Percentiles rank a stretch among this genome's conserved stretches.
Evolutionary conservation across 2,329 filamentous ascomycete species (phyloP).

Genomic region (Apiospora pterosperma): DNA sequence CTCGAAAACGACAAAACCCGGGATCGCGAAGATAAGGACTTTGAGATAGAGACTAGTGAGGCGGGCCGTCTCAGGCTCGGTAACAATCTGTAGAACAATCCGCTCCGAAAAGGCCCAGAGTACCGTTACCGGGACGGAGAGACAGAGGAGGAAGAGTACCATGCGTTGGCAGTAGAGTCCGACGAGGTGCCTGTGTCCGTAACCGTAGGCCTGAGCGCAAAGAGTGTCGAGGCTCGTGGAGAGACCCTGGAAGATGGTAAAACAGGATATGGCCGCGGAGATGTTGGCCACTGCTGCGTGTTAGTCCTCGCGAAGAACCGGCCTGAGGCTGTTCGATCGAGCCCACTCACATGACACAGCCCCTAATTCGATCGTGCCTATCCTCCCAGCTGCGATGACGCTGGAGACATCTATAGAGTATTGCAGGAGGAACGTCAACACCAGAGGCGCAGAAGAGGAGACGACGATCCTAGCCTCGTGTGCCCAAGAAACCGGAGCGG

Average conservation of each 20-base stretch:
- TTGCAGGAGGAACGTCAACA: constrained; percentile 50
- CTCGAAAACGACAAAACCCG: constrained; percentile 75
- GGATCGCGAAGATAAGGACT: constrained; percentile 69
- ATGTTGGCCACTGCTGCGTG: constrained; percentile 44
- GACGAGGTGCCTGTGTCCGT: constrained; percentile 64
- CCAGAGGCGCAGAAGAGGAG: constrained; percentile 33
- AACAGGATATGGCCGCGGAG: constrained; percentile 57
- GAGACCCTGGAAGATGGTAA: constrained; percentile 57
- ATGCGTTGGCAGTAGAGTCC: constrained; percentile 79
- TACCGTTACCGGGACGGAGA: constrained; percentile 69
- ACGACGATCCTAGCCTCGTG: background rate
- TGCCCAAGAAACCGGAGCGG: too few species aligned
- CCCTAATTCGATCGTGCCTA: background rate
- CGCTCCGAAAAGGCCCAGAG: constrained; percentile 68
- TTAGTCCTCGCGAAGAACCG: background rate
- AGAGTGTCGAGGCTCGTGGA: constrained; percentile 68
- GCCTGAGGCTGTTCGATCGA: too few species aligned
- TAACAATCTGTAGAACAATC: constrained; percentile 51
- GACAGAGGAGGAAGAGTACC: constrained; percentile 70
- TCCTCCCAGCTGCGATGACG: background rate
- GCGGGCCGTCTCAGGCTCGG: constrained; percentile 56
- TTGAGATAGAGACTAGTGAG: constrained; percentile 72
- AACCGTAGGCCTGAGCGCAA: constrained; percentile 69
- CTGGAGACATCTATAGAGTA: constrained; percentile 40
- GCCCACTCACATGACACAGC: background rate